Percentiles rank a stretch among this genome's conserved stretches.
phyloP scores from a whole-genome alignment of 1,284 basidiomycete genomes.

The Ganoderma lucidum region DNA sequence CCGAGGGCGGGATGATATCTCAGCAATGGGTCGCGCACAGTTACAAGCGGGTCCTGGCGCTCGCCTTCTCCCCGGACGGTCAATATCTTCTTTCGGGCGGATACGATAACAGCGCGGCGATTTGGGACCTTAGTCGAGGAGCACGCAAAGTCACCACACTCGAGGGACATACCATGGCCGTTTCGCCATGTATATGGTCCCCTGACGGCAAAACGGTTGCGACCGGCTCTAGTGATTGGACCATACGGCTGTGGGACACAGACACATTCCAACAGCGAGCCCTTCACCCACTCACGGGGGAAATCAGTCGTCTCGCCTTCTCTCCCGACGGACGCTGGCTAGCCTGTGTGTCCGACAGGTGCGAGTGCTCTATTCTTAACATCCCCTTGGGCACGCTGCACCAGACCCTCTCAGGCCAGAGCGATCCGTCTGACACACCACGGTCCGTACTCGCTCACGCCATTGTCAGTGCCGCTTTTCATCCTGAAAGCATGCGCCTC shows the following conservation, averaged over 20 bases:
- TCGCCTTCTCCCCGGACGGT: conserved; percentile 1
- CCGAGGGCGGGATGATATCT: not conserved
- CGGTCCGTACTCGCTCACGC: too few relatives aligned
- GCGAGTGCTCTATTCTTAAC: not conserved
- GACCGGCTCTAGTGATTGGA: not conserved
- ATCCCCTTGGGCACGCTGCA: not conserved
- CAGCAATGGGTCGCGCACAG: not conserved
- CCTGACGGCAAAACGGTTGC: not conserved
- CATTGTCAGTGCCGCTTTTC: not conserved
- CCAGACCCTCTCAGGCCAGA: not conserved
- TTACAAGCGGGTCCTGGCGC: not conserved
- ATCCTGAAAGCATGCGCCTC: not conserved
- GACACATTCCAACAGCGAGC: not conserved
- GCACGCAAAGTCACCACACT: not conserved
- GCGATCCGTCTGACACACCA: not conserved
- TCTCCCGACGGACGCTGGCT: not conserved
- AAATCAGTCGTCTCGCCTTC: not conserved
- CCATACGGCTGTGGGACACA: not conserved
- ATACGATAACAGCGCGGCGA: not conserved
- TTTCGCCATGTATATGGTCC: not conserved
- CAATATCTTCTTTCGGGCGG: not conserved
- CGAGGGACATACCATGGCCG: not conserved
- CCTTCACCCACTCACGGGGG: not conserved
- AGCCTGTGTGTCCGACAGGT: too few relatives aligned
- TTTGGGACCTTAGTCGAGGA: not conserved